These are phyloP conservation scores for Withania somnifera DNA, from an alignment of 305 asterid species.

Conservation along the genomic window DNA sequence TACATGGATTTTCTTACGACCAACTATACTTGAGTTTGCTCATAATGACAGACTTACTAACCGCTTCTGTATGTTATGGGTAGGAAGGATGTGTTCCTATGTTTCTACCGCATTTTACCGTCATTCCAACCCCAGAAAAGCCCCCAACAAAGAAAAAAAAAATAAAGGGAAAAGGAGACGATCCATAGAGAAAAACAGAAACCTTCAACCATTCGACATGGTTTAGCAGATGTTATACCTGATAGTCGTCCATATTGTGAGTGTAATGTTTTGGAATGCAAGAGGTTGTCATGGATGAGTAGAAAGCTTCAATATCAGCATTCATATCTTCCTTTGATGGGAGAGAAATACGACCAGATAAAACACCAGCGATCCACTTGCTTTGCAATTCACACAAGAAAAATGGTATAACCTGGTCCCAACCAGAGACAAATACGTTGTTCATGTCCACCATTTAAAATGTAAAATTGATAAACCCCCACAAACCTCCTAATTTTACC, in stretches of 20 bases:
- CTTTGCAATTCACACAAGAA: conserved; percentile 64
- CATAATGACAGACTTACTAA: neutral
- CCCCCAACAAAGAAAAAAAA: neutral
- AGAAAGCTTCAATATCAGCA: conserved; percentile 52
- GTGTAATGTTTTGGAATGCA: conserved; percentile 63
- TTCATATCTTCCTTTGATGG: conserved; percentile 61
- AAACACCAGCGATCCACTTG: conserved; percentile 80
- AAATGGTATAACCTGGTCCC: conserved; percentile 70
- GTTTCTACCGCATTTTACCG: neutral
- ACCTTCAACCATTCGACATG: neutral
- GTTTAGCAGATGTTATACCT: conserved; percentile 28
- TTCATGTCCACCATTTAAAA: neutral
- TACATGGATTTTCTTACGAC: neutral
- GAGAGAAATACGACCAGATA: conserved; percentile 62
- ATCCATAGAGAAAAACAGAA: neutral
- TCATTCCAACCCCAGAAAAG: neutral
- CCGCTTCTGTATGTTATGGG: neutral
- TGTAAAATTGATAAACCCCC: neutral
- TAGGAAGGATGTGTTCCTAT: neutral
- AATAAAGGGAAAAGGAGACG: neutral
- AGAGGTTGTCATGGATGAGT: conserved; percentile 44
- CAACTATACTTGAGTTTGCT: neutral
- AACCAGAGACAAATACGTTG: neutral
- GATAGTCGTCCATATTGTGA: conserved; percentile 50
- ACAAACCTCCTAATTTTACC: conserved; percentile 23